phyloP scores from a whole-genome alignment of 2,329 filamentous ascomycete genomes.

The Arthroderma sp. region DNA sequence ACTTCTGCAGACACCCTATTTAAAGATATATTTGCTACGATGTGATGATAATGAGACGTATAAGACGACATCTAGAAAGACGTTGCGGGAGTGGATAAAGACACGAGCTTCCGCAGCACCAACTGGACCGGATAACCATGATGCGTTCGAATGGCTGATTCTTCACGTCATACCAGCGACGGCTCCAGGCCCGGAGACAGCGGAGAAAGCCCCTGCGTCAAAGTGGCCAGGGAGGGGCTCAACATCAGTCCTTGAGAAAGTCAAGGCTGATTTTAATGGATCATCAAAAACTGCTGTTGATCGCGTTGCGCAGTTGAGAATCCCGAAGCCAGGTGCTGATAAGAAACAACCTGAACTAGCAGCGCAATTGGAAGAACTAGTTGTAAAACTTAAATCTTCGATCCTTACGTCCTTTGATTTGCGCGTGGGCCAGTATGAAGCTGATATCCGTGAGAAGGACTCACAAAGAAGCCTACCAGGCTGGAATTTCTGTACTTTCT shows the following conservation, averaged over 20 bases:
- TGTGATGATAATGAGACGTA: slow-evolving; percentile 96
- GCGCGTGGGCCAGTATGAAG: slow-evolving; percentile 86
- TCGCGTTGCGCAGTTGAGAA: slow-evolving; percentile 71
- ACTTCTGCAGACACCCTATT: slow-evolving; percentile 78
- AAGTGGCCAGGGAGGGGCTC: slow-evolving; percentile 68
- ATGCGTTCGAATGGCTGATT: slow-evolving; percentile 92
- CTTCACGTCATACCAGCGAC: slow-evolving; percentile 88
- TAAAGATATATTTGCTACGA: slow-evolving; percentile 77
- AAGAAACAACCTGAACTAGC: slow-evolving; percentile 69
- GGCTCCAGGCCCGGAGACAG: slow-evolving; percentile 57
- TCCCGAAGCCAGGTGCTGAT: slow-evolving; percentile 43
- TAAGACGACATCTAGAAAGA: slow-evolving; percentile 63
- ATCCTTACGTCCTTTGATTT: slow-evolving; percentile 85
- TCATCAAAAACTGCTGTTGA: slow-evolving; percentile 61
- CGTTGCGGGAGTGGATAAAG: slow-evolving; percentile 86
- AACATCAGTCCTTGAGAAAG: slow-evolving; percentile 75
- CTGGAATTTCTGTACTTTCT: slow-evolving; percentile 99
- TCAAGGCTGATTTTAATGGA: slow-evolving; percentile 80
- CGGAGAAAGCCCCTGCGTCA: slow-evolving; percentile 55
- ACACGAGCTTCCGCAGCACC: slow-evolving; percentile 47
- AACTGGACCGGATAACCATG: slow-evolving; percentile 76
- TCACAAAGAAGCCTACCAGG: slow-evolving; percentile 74
- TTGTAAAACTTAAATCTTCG: slow-evolving; percentile 72
- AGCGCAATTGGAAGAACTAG: slow-evolving; percentile 69
- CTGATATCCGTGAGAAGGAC: slow-evolving; percentile 91